phyloP scores from a whole-genome alignment of 1,284 basidiomycete genomes.

The Malassezia arunalokei region DNA sequence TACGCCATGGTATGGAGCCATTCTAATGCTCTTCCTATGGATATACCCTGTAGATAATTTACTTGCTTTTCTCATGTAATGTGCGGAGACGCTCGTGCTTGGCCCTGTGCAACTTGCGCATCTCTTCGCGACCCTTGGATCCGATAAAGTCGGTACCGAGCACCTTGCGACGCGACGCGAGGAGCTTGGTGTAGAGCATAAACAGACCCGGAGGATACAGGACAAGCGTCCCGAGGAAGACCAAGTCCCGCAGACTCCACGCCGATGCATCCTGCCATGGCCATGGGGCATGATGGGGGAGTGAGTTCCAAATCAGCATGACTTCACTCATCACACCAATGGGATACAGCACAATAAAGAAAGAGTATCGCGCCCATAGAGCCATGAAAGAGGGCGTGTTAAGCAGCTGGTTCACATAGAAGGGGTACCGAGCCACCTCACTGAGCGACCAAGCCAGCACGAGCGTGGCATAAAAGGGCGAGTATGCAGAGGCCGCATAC shows the following conservation, averaged over 20 bases:
- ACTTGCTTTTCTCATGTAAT: constrained; percentile 1
- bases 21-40: background rate
- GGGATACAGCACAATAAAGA: constrained; percentile 87
- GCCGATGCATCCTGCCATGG: constrained; percentile 11
- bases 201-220: constrained; percentile 14
- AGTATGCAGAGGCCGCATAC: constrained; percentile 46
- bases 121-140: constrained; percentile 4
- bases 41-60: too few relatives aligned
- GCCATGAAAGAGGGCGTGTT: constrained; percentile 23
- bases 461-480: constrained; percentile 79
- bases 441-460: constrained; percentile 84
- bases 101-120: constrained; percentile 2
- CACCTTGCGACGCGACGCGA: constrained; percentile 15
- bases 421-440: constrained; percentile 81
- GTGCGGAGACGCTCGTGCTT: constrained; percentile 5
- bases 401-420: constrained; percentile 63
- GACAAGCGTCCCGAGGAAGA: constrained; percentile 7
- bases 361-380: constrained; percentile 54
- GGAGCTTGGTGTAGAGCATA: constrained; percentile 11
- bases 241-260: constrained; percentile 10
- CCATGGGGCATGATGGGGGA: constrained; percentile 50
- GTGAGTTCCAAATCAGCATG: constrained; percentile 63
- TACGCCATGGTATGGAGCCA: constrained; percentile 11
- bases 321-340: constrained; percentile 81
- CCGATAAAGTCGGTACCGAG: constrained; percentile 16